These are phyloP conservation scores for Debaryomyces psychrophilus DNA, from an alignment of 1,139 yeast genomes.

Conservation along the genomic window DNA sequence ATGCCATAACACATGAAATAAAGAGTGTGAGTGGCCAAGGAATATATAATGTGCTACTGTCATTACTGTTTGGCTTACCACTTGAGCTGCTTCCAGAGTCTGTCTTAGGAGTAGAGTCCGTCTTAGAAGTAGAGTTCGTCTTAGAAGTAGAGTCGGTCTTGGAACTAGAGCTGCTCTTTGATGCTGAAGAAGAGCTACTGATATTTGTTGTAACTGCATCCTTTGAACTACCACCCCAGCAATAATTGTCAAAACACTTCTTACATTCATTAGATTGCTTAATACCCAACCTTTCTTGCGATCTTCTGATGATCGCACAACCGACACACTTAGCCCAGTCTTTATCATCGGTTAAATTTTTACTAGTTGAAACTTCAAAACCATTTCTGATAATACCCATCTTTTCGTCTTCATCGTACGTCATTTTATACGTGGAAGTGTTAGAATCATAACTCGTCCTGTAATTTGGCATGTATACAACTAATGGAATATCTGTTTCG, in stretches of 20 bases:
- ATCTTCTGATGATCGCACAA: constrained; percentile 49
- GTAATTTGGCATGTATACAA: constrained; percentile 42
- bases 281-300: constrained; percentile 42
- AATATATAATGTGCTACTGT: neutral
- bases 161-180: constrained; percentile 3
- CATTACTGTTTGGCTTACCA: constrained; percentile 2
- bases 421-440: constrained; percentile 43
- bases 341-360: constrained; percentile 38
- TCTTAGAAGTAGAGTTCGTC: constrained; percentile 2
- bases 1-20: neutral
- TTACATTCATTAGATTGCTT: constrained; percentile 45
- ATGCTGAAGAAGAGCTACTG: constrained; percentile 4
- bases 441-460: constrained; percentile 37
- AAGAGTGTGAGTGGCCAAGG: neutral
- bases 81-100: constrained; percentile 2
- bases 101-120: constrained; percentile 1
- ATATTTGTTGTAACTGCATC: constrained; percentile 22
- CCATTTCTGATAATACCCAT: constrained; percentile 40
- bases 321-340: constrained; percentile 50
- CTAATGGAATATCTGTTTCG: constrained; percentile 43
- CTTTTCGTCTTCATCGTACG: constrained; percentile 40
- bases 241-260: constrained; percentile 41
- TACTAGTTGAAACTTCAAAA: constrained; percentile 40
- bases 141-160: constrained; percentile 1
- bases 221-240: constrained; percentile 39